Evolutionary conservation across 305 asterid species (phyloP).

Genomic region (Fraxinus greggii): DNA sequence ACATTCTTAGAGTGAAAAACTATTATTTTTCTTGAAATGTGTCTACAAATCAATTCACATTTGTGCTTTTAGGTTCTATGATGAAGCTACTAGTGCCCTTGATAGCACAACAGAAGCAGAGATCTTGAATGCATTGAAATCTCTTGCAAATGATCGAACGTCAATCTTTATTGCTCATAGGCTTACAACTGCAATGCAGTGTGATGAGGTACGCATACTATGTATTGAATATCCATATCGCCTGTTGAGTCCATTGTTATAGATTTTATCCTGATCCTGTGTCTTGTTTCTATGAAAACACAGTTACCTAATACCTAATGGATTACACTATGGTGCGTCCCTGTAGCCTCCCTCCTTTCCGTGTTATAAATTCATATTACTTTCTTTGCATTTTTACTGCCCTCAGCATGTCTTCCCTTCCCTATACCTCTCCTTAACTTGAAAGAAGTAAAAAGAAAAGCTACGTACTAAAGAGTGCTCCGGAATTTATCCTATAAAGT

Average conservation of each 20-base stretch:
- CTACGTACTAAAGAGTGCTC: background rate
- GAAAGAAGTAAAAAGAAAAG: background rate
- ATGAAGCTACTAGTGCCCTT: slow-evolving; percentile 99
- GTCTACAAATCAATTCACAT: background rate
- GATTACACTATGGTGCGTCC: background rate
- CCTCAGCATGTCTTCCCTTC: background rate
- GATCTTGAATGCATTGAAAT: slow-evolving; percentile 74
- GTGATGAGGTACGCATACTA: slow-evolving; percentile 70
- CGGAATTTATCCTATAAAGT: background rate
- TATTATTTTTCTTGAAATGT: background rate
- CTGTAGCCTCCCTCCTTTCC: background rate
- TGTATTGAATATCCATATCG: background rate
- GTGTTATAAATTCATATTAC: background rate
- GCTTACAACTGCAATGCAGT: slow-evolving; percentile 99
- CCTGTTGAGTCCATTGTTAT: background rate
- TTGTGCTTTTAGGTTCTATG: slow-evolving; percentile 70
- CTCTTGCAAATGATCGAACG: slow-evolving; percentile 72
- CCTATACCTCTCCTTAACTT: background rate
- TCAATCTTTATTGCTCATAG: slow-evolving; percentile 90
- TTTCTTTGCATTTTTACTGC: background rate
- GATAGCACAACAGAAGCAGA: slow-evolving; percentile 98
- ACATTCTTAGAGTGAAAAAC: background rate
- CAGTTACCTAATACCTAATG: background rate
- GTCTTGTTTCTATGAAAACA: background rate
- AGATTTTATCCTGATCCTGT: background rate